Base-by-base conservation (phyloP, 495 filamentous ascomycete genomes). In the Hyaloscypha finlandica region DNA sequence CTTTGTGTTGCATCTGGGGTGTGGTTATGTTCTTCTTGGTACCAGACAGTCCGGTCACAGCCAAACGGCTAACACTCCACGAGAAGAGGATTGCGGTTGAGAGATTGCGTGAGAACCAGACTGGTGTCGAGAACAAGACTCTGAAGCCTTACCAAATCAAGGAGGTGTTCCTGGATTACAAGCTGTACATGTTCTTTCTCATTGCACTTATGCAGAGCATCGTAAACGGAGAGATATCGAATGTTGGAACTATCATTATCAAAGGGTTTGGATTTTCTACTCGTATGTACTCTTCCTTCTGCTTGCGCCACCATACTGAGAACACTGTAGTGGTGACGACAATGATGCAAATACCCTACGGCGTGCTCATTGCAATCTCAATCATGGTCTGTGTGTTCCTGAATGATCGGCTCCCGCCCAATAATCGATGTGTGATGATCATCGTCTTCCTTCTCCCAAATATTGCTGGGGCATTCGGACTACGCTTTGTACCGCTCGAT, bases 51-150 rank as follows among this genome's bases (percentile, higher is more conserved):
- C 89, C 90, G 67, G 75, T 90, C 14, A 63, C 59, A 2, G 48
- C 66, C 63, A 91, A 90, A 70, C 83, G 85, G 11, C 91, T 92
- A 19, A 87, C 79, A 12, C 79, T 84, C 51, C 79, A 85, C 59
- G 89, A 92, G 55, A 80, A 77, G 12, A 70, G 81, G 8, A 80
- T 88, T 61, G 85, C 85, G 3, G 75, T 91, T 57, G 86, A 87
- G 59, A 80, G 88, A 33, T 84, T 90, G 29, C 79, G 85, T 1
- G 75, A 81, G 53, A 90, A 91, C 62, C 83, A 90, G 70, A 88
- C 89, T 68, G 89, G 89, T 14, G 84, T 90, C 37, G 86, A 88
- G 42, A 91, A 89, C 70, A 90, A 90, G 76, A 82, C 86, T 45
- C 89, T 89, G 72, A 89, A 90, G 62, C 22, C 14, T n/a, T 56